Conservation (phyloP, 768 basidiomycete genomes). For the Saitozyma podzolica region DNA sequence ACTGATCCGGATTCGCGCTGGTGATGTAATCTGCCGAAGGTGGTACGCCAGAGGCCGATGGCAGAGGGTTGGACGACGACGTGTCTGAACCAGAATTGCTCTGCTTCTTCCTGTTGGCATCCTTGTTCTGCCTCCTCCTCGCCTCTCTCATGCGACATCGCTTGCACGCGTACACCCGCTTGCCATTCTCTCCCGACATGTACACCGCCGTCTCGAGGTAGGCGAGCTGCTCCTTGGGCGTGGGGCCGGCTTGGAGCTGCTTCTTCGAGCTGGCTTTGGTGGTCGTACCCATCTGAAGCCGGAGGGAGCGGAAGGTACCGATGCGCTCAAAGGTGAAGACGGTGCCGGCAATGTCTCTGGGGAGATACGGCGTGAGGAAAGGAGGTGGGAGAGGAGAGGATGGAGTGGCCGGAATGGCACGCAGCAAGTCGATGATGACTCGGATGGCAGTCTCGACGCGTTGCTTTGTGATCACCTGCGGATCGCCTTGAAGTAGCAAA, state of each 20-base stretch:
- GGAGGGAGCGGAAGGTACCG: constrained; percentile 29
- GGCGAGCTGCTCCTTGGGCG: constrained; percentile 30
- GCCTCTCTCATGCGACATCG: constrained; percentile 44
- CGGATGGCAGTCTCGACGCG: constrained; percentile 47
- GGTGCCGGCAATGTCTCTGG: constrained; percentile 25
- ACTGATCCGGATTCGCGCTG: constrained; percentile 38
- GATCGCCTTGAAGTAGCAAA: constrained; percentile 43
- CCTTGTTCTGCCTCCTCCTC: constrained; percentile 35
- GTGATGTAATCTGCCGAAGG: constrained; percentile 40
- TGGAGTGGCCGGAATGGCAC: constrained; percentile 23
- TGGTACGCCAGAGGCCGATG: constrained; percentile 13
- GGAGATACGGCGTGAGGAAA: constrained; percentile 16
- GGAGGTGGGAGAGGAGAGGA: constrained; percentile 19
- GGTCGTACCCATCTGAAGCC: constrained; percentile 41
- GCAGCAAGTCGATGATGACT: constrained; percentile 41
- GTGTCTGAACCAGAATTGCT: constrained; percentile 37
- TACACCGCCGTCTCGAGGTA: constrained; percentile 49
- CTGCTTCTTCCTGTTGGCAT: constrained; percentile 32
- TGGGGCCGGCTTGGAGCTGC: constrained; percentile 33
- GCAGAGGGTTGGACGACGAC: constrained; percentile 17
- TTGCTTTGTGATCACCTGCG: constrained; percentile 40
- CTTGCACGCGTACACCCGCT: constrained; percentile 46
- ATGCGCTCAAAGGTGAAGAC: constrained; percentile 32
- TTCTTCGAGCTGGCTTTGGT: constrained; percentile 45
- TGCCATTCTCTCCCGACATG: constrained; percentile 43